These are phyloP conservation scores for Eucalyptus victrix DNA, from an alignment of 345 rosid genomes.

Conservation along the genomic window DNA sequence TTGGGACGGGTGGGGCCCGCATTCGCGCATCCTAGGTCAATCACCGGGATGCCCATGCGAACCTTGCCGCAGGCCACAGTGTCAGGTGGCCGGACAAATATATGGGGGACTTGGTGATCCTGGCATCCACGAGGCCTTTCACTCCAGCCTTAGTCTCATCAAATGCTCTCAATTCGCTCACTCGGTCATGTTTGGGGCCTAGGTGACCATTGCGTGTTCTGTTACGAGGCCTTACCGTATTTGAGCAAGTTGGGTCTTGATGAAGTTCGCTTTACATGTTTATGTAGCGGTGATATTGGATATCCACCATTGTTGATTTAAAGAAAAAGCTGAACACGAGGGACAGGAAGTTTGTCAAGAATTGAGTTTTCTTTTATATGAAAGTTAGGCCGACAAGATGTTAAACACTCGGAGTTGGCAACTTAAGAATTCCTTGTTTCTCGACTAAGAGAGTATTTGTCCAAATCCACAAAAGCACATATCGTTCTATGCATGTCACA, in stretches of 20 bases:
- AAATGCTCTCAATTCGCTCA: not conserved
- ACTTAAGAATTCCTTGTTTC: not conserved
- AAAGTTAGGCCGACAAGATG: not conserved
- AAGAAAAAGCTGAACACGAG: too few relatives aligned
- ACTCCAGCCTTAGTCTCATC: not conserved
- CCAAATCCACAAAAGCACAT: not conserved
- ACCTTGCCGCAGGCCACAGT: not conserved
- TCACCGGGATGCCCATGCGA: slow-evolving; percentile 4
- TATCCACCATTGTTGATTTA: too few relatives aligned
- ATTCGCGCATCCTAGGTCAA: slow-evolving; percentile 7
- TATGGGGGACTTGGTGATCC: not conserved
- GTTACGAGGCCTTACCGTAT: not conserved
- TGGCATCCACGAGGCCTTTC: not conserved
- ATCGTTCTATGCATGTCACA: too few relatives aligned
- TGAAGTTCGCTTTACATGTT: not conserved
- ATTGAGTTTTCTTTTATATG: too few relatives aligned
- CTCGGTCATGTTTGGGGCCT: not conserved
- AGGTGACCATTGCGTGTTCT: not conserved
- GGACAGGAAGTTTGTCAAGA: not conserved
- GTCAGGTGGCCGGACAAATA: not conserved
- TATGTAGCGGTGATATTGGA: not conserved
- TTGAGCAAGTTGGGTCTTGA: not conserved
- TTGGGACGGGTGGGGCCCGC: not conserved
- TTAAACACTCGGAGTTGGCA: not conserved
- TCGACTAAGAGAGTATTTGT: not conserved